Base-by-base conservation (phyloP, 345 rosid species). In the Citrus australasica region DNA sequence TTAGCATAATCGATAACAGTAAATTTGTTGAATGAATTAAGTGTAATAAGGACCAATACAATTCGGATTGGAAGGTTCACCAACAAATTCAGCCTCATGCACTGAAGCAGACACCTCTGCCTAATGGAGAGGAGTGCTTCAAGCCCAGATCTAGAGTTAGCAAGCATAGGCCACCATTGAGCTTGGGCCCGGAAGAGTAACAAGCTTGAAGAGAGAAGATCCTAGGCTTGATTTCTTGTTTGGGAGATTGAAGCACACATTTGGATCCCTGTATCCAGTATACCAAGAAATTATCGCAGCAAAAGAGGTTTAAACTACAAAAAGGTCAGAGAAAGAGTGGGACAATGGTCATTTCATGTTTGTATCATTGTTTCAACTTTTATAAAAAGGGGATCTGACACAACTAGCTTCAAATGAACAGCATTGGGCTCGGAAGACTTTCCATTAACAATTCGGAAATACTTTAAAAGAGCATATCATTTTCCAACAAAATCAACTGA, bases 201-300 rank as follows among this genome's bases (percentile, higher is more conserved):
- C 67, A 76, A 74, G 71, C 85, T 83, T 84, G 91, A 63, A 86
- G 68, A 79, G 90, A 83, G 78, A 82, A 76, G 83, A 88, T 62
- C 84, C 80, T 86, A 83, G 75, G 85, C 88, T 76, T 88, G 85
- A 71, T 71, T 37, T 78, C 87, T 77, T 85, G 82, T 82, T 84
- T 88, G 74, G 79, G 84, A 84, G 80, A 82, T 81, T 24, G 85
- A 81, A 91, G 89, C 73, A 85, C 71, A 86, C 89, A 92, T 77
- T 89, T 90, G 74, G 89, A 88, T 80, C 83, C 97, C 97, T 91
- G 94, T 87, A 90, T 74, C 76, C 89, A 89, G 82, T 71, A 67
- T 67, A 83, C 85, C 71, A 81, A 82, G 82, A 86, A 85, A 82
- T 85, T 82, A 86, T 74, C 75, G 85, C 63, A 81, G 80, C 65